Evolutionary conservation across 1,284 basidiomycete genomes (phyloP), one percentile per base, ranked within the genome.

Genomic region (Apiotrichum veenhuisii): DNA sequence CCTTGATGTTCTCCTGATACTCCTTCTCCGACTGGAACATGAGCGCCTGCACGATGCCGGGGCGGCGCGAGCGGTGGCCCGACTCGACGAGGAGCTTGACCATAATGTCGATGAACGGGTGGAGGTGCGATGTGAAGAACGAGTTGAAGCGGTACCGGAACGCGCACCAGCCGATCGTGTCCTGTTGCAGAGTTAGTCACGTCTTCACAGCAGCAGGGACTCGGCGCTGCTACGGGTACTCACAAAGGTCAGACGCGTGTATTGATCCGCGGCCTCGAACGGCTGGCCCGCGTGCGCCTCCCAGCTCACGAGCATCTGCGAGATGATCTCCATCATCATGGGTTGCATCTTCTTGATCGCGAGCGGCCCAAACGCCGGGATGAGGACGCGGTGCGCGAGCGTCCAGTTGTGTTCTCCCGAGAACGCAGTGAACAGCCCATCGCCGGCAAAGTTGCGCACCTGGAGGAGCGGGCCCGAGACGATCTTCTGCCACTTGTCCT

Each of bases 311-410:
- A 82, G 60, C 51, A 84, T 76, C 64, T 84, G 82, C 36, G 74
- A 70, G n/a, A 75, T 73, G 46, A 83, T 78, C 57, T 83, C 82
- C 26, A 76, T 66, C 82, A 83, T 71, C 42, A 62, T 58, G 17
- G 38, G 38, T 65, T 81, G 80, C 82, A 83, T 83, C 57, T 74
- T 75, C 42, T 75, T 77, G 57, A 83, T 79, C 2, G 77, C 74
- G 12, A 77, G 64, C 0, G 80, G 78, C 26, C 81, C 80, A 67
- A 83, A 83, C 2, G 80, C 79, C 14, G 82, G 82, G 73, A 82
- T 80, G 20, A 84, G 77, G 40, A 84, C 73, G 34, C 81, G 80
- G 69, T 84, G 81, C 79, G 65, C 64, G 5, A 66, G 57, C 23
- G 57, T 55, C 82, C 82, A 83, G 66, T 81, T 81, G 40, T 75